phyloP scores from a whole-genome alignment of 2,329 filamentous ascomycete species.

The Monilinia aucupariae region DNA sequence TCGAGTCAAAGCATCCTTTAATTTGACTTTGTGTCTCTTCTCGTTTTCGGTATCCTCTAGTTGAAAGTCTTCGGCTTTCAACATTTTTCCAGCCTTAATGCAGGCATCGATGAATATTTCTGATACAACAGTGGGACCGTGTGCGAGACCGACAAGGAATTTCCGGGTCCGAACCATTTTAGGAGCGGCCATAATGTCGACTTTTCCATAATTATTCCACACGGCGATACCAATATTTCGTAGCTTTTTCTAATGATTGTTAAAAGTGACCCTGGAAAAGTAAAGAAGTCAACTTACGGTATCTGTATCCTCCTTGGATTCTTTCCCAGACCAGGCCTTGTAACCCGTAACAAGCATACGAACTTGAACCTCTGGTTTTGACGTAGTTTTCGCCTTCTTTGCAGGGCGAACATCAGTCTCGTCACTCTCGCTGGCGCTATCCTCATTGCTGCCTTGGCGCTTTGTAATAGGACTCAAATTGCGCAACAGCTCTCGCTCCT shows the following conservation, averaged over 20 bases:
- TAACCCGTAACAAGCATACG: slow-evolving; percentile 80
- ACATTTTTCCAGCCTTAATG: slow-evolving; percentile 61
- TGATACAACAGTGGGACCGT: slow-evolving; percentile 70
- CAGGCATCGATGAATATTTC: slow-evolving; percentile 74
- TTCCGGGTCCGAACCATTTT: slow-evolving; percentile 85
- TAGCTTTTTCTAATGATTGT: slow-evolving; percentile 62
- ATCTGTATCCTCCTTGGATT: slow-evolving; percentile 71
- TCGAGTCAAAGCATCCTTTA: slow-evolving; percentile 61
- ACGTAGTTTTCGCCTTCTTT: slow-evolving; percentile 55
- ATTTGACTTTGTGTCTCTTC: slow-evolving; percentile 60
- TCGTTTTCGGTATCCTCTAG: slow-evolving; percentile 71
- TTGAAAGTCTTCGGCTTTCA: slow-evolving; percentile 58
- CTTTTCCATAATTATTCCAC: slow-evolving; percentile 67
- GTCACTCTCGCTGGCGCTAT: slow-evolving; percentile 39
- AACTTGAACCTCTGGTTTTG: slow-evolving; percentile 60
- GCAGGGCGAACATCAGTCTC: slow-evolving; percentile 45
- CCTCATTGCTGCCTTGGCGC: slow-evolving; percentile 38
- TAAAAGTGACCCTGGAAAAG: slow-evolving; percentile 13
- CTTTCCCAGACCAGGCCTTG: slow-evolving; percentile 70
- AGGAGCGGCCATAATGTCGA: slow-evolving; percentile 83
- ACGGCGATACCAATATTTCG: slow-evolving; percentile 78
- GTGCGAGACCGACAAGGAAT: slow-evolving; percentile 82
- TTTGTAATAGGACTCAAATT: slow-evolving; percentile 37
- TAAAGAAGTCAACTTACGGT: slow-evolving; percentile 52
- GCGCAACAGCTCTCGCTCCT: slow-evolving; percentile 37